Evolutionary conservation across 2,329 filamentous ascomycete species (phyloP).

Genomic region (Pseudogymnoascus sp.): DNA sequence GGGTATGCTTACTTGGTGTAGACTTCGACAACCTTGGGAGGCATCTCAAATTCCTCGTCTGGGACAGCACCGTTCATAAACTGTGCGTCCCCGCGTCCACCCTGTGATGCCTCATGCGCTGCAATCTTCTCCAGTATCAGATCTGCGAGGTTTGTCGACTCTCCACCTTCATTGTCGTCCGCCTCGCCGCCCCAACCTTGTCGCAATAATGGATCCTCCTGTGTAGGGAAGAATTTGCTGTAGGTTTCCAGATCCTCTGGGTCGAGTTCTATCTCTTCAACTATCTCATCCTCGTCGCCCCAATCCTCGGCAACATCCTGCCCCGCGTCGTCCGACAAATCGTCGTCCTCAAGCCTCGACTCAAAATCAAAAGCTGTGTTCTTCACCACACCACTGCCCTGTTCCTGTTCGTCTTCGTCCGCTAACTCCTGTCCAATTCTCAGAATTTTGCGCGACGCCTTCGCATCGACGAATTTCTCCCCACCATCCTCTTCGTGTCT

Average conservation of each 20-base stretch:
- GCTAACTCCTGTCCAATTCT: constrained; percentile 81
- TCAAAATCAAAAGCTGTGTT: constrained; percentile 73
- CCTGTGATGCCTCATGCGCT: constrained; percentile 67
- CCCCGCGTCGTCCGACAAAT: constrained; percentile 35
- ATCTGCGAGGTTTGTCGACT: constrained; percentile 76
- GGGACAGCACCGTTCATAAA: constrained; percentile 32
- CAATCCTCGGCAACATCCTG: constrained; percentile 52
- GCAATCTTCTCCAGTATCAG: constrained; percentile 93
- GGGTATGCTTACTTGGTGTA: constrained; percentile 65
- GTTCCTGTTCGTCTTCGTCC: constrained; percentile 63
- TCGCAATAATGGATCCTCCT: constrained; percentile 40
- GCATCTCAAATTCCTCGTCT: constrained; percentile 78
- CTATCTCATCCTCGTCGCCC: constrained; percentile 69
- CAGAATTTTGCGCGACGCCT: constrained; percentile 80
- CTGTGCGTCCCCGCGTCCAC: constrained; percentile 25
- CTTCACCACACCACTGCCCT: background rate
- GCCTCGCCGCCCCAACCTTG: constrained; percentile 32
- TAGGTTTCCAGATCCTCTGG: constrained; percentile 84
- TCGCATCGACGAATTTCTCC: constrained; percentile 74
- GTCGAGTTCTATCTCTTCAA: constrained; percentile 71
- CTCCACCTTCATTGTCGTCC: constrained; percentile 37
- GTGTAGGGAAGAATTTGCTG: constrained; percentile 74
- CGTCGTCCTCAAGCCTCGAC: constrained; percentile 55
- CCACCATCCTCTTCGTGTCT: constrained; percentile 50
- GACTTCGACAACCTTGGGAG: constrained; percentile 86